Evolutionary conservation across 768 basidiomycete species (phyloP).

Genomic region (Suillus spraguei): DNA sequence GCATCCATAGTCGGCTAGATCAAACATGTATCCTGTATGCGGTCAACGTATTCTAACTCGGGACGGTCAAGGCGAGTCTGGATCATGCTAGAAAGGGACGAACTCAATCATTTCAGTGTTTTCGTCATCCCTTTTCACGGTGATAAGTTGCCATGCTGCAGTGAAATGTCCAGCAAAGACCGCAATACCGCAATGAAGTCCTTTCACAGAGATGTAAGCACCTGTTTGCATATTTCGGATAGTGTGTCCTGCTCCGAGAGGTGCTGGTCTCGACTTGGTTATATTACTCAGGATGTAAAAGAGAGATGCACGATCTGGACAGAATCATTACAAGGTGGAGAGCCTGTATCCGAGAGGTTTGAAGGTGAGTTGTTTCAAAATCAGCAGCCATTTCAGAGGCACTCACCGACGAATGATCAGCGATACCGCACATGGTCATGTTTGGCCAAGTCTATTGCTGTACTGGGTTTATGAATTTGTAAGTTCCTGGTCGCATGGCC

Average conservation of each 20-base stretch:
- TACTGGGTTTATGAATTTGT: constrained; percentile 32
- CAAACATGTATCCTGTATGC: constrained; percentile 29
- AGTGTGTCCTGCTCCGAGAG: constrained; percentile 31
- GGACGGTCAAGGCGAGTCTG: not conserved
- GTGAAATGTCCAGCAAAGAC: constrained; percentile 32
- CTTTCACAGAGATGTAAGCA: constrained; percentile 29
- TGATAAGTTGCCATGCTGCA: constrained; percentile 29
- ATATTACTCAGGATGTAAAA: not conserved
- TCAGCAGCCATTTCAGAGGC: constrained; percentile 4
- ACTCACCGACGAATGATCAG: constrained; percentile 28
- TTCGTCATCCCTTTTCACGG: constrained; percentile 28
- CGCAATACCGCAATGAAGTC: not conserved
- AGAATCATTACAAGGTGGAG: constrained; percentile 32
- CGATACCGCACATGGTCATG: no score
- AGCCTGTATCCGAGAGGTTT: constrained; percentile 20
- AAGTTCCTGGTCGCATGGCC: constrained; percentile 31
- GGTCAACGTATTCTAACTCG: constrained; percentile 31
- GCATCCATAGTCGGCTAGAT: constrained; percentile 25
- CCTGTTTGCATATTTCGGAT: constrained; percentile 35
- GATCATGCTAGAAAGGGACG: not conserved
- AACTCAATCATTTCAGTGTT: constrained; percentile 32
- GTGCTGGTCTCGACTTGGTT: constrained; percentile 13
- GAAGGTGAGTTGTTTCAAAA: not conserved
- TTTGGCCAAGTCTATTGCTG: constrained; percentile 31
- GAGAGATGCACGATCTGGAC: constrained; percentile 14